Conservation (phyloP, 1,284 basidiomycete genomes). For the Pyrrhoderma lamaoense region DNA sequence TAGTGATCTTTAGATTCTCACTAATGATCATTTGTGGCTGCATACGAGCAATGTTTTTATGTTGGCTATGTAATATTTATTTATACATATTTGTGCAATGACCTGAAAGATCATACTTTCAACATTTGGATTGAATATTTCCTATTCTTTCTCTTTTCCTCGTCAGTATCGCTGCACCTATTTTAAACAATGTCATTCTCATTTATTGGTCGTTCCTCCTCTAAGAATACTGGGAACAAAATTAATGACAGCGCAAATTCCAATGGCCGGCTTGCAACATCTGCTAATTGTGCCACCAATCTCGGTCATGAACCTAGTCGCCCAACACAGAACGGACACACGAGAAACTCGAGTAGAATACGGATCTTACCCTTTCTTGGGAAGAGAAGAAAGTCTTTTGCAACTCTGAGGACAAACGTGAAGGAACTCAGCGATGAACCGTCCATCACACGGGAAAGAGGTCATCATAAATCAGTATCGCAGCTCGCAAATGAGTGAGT, state of each 20-base stretch:
- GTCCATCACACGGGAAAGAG: not conserved
- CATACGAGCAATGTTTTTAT: no score
- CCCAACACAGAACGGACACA: not conserved
- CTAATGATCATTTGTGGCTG: no score
- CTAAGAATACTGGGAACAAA: not conserved
- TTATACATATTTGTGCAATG: no score
- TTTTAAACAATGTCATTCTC: constrained; percentile 12
- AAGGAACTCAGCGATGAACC: not conserved
- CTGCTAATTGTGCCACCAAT: constrained; percentile 12
- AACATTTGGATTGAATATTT: no score
- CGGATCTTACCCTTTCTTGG: constrained; percentile 16
- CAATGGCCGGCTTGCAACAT: constrained; percentile 2
- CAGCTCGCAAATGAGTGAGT: constrained; percentile 14
- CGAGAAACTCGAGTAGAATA: constrained; percentile 7
- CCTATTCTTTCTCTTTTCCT: no score
- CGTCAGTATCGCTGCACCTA: no score
- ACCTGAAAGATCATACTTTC: no score
- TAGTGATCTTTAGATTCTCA: no score
- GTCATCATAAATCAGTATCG: constrained; percentile 15
- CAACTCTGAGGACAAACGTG: constrained; percentile 1
- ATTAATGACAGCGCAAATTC: not conserved
- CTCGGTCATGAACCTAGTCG: constrained; percentile 3
- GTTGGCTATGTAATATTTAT: no score
- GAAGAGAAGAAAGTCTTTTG: constrained; percentile 16
- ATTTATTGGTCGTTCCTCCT: constrained; percentile 11